Evolutionary conservation across 306 rosid species (phyloP).

Genomic region (Quercus mongolica): DNA sequence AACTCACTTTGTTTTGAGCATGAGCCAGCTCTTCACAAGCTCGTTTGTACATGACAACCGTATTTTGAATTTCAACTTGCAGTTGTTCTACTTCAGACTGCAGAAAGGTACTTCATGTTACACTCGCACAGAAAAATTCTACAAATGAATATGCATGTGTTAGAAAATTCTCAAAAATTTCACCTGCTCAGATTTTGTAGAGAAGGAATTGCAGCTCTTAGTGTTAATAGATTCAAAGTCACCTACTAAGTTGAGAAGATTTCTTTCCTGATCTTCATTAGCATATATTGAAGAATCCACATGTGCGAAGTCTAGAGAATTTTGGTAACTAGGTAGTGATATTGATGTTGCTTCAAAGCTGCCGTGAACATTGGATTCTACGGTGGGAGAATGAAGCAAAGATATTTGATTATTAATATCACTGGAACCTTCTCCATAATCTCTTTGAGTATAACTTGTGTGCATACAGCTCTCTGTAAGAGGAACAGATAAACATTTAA

Average conservation of each 20-base stretch:
- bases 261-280: constrained; percentile 32
- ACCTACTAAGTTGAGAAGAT: constrained; percentile 30
- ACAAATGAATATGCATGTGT: not conserved
- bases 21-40: constrained; percentile 76
- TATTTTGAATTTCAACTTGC: constrained; percentile 71
- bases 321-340: constrained; percentile 44
- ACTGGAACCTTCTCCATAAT: constrained; percentile 24
- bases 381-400: constrained; percentile 26
- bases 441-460: constrained; percentile 27
- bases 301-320: constrained; percentile 36
- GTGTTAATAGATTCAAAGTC: constrained; percentile 33
- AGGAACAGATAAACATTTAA: constrained; percentile 19
- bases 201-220: constrained; percentile 34
- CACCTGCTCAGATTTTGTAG: constrained; percentile 59
- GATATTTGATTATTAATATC: constrained; percentile 33
- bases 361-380: constrained; percentile 25
- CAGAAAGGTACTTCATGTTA: constrained; percentile 18
- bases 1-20: constrained; percentile 69
- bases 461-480: constrained; percentile 37
- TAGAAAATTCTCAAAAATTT: not conserved
- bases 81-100: constrained; percentile 61
- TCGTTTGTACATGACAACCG: constrained; percentile 66
- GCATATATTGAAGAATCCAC: constrained; percentile 23
- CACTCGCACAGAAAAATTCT: not conserved
- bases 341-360: constrained; percentile 39